Evolutionary conservation across 1,284 basidiomycete species (phyloP), one percentile per base, ranked within the genome.

Genomic region (Leccinum proximum): DNA sequence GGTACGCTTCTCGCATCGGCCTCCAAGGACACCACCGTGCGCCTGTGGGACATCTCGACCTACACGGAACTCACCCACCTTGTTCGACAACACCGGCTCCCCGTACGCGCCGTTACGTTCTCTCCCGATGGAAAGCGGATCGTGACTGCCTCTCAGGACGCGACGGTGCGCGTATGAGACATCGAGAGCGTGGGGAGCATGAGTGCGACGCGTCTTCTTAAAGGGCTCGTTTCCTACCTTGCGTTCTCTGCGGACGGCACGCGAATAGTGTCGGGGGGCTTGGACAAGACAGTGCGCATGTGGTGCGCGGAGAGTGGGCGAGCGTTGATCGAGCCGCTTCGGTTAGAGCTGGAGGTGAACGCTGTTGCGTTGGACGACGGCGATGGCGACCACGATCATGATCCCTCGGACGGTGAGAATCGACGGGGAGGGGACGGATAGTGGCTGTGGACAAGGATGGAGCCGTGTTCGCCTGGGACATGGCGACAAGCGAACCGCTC

Each of bases 11-110:
- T 80, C 14, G 74, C 76, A 0, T 77, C 78, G 0, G 72, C 70
- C 0, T 77, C 78, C 26, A 78, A 75, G 33, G 78, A 80, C 42
- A 74, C 73, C 1, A 70, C 72, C 7, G 71, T 78, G 11, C 70
- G 75, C 0, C 61, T 78, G 0, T 78, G 76, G 78, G 67, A 75
- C n/a, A 33, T 70, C 5, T 38, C 50, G 37, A 67, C 67, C 0
- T 65, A 67, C 0, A 37, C 58, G 0, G 73, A 74, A 54, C 65
- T 74, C 8, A 8, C 67, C 5, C 66, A 71, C 2, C 69, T 74
- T 18, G 26, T 77, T 13, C 72, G 74, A 42, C 72, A 67, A 40
- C 75, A 76, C 59, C 71, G 70, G 56, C 58, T 70, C 9, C 64
- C 71, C 5, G 63, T 75, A 3, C 73, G 71, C 18, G 62, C 62